Evolutionary conservation across 176 grass and related monocot species (phyloP), one percentile per base, ranked within the genome.

Genomic region (Secale cereale): DNA sequence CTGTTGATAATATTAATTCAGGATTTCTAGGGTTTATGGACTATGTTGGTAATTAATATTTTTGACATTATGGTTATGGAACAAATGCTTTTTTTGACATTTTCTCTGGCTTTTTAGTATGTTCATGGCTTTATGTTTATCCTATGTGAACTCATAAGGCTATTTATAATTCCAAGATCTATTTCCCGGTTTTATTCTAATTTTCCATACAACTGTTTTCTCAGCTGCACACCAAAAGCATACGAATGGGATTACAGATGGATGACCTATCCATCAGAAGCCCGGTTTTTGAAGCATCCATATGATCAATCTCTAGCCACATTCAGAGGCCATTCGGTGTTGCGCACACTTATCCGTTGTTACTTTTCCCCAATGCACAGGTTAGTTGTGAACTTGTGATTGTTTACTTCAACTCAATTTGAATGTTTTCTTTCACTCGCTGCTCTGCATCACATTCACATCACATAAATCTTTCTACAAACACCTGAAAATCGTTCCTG

Each of bases 311-410:
- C 87, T 27, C 45, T 98, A 81, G 93, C 93, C 67, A 98, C 96
- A 68, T 98, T 90, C 62, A 93, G 89, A 89, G 96, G 96, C 32
- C 96, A 98, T 78, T 98, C 96, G 25, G 89, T 98, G 65, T 74
- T 95, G 66, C 61, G 65, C 59, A 98, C 96, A 65, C 93, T 98
- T 79, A 92, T 98, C 71, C 93, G 96, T 27, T 98, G 93, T 66
- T 92, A 98, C 82, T 98, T 98, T 86, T 95, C 96, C 81, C 96
- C 96, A 77, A 35, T 87, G 20, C 86, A 92, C 87, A 95, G 93
- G 96, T 98, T 37, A 87, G 85, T 25, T 72, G 10, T 39, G 17
- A 80, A 64, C 9, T 7, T 16, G 36, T 26, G 40, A 40, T 64
- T 78, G 13, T 26, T 31, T 39, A 85, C 66, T 10, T 90, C 36